Evolutionary conservation across 2,329 filamentous ascomycete species (phyloP), one percentile per base, ranked within the genome.

Genomic region (Fusarium sp.): DNA sequence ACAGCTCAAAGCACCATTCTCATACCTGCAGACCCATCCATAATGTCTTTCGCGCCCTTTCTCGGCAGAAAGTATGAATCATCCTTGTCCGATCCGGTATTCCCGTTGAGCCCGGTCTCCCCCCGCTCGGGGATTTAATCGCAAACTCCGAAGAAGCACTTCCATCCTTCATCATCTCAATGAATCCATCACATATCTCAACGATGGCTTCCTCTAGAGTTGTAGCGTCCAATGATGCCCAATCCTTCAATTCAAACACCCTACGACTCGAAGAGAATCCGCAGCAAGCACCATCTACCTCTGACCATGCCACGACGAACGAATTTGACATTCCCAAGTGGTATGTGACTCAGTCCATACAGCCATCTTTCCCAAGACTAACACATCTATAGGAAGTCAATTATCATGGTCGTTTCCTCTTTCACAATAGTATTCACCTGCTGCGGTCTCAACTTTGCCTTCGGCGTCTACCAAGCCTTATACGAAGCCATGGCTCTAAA

Each of bases 401-500:
- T 27, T 5, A 2, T 57, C 52, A 58, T 58, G 35, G 22, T 40
- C 10, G 1, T 58, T 11, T 37, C 56, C 10, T 62, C 67, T 9
- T 67, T 70, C 16, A 54, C 37, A 0, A 70, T 67, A 11, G 40
- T 54, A n/a, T 70, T 70, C 29, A 70, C 64, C 20, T 50, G 38
- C 40, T 67, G 67, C 27, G 67, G 67, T 5, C 50, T 70, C n/a
- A 50, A 54, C 14, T 70, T 67, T 22, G 67, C 38, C 37, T 70
- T 67, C 34, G 67, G 67, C 14, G 64, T 70, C 22, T 70, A 67
- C 11, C 64, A 70, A 35, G 58, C 50, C n/a, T 35, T 54, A 2
- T 70, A 63, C 31, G 67, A 70, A 35, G 38, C 50, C 3, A 66
- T 67, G 67, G 67, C 59, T 18, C 40, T 11, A 3, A 31, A 63